Evolutionary conservation across 2,329 filamentous ascomycete genomes (phyloP), one percentile per base, ranked within the genome.

Genomic region (Botrytis elliptica): DNA sequence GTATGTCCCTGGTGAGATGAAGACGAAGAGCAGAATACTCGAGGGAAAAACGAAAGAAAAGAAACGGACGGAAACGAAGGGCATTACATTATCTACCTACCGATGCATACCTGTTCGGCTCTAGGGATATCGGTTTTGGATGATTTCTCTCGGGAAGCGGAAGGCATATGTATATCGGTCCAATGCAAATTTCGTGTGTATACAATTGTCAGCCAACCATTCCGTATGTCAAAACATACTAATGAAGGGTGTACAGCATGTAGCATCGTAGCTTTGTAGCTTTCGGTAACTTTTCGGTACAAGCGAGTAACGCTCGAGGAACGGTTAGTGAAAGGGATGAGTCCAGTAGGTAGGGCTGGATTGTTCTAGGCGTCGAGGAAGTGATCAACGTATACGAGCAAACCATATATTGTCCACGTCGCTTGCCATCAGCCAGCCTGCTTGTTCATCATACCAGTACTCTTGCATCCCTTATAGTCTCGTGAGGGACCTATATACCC

Each of bases 301-400:
- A 36, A 40, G 33, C 46, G 36, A 55, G 46, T 29, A 68, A 40
- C 65, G 25, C 25, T 38, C 36, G 36, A 55, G 25, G 16, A 29
- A 68, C 12, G 40, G 16, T 25, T 14, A 55, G 46, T 55, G 52
- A 55, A 18, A 55, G 44, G 64, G 36, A 38, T 66, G 29, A 66
- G 46, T 40, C n/a, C 65, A 68, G 65, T 68, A 68, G 65, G 65
- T 68, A 68, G 65, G 65, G 65, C 65, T 68, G 65, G 65, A 68
- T 42, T 33, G 65, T 29, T 68, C 65, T 55, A 68, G 65, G 36
- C 46, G 36, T 52, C 18, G 38, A 42, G 29, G 22, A 55, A 29
- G 16, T 68, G 65, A 68, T 55, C 46, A 68, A 55, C 12, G 36
- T 40, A 40, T 67, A 52, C 64, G 33, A 67, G 25, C 36, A 22